These are phyloP conservation scores for Phlyctochytrium bullatum DNA, from an alignment of 192 early-diverging fungal genomes.

Conservation along the genomic window DNA sequence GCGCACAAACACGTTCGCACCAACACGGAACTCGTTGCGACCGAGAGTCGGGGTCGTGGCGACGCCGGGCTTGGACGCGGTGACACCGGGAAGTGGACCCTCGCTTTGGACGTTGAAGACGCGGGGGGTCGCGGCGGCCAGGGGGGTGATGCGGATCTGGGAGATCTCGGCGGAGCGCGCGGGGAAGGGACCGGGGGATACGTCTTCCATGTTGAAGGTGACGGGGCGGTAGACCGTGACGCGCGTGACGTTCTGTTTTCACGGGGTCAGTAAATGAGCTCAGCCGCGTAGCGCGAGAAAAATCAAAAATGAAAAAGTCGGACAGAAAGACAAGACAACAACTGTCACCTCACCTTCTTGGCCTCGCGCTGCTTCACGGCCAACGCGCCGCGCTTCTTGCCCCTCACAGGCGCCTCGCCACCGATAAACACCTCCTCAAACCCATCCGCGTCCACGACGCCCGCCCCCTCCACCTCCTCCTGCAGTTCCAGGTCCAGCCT, in stretches of 20 bases:
- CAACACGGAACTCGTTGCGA: not conserved
- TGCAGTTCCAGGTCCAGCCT: no score
- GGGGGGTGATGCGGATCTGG: not conserved
- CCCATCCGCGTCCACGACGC: no score
- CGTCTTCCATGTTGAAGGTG: not conserved
- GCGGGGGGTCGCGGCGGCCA: not conserved
- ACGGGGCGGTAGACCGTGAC: constrained; percentile 1
- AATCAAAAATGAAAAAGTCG: not conserved
- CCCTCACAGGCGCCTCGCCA: no score
- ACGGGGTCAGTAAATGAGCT: not conserved
- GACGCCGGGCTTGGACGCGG: not conserved
- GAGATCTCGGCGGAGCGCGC: not conserved
- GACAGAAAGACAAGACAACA: not conserved
- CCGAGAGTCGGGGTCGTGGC: not conserved
- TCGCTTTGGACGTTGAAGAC: no score
- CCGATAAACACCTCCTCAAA: no score
- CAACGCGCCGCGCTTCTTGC: no score
- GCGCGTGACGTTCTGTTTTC: not conserved
- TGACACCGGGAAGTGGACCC: not conserved
- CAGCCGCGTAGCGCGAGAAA: not conserved
- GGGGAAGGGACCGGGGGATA: not conserved
- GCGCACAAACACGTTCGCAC: no score
- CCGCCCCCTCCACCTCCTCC: no score
- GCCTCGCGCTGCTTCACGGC: no score
- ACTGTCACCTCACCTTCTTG: no score